phyloP scores from a whole-genome alignment of 176 grass and related monocot genomes.

The Thinopyrum elongatum region DNA sequence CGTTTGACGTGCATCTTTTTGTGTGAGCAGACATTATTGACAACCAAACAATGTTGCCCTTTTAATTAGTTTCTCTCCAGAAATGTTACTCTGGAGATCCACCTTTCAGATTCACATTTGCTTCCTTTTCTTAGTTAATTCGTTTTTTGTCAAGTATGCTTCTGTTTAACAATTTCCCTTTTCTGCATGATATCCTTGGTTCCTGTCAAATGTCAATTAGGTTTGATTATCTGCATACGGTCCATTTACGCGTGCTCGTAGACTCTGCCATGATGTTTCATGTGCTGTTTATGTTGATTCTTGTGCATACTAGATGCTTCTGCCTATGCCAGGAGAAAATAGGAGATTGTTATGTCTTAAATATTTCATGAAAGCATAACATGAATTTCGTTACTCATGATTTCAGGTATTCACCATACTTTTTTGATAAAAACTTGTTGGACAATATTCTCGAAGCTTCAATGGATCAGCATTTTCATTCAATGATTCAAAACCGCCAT shows the following conservation, averaged over 20 bases:
- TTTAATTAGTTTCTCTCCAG: neutral
- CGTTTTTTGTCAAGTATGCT: neutral
- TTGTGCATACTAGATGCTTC: neutral
- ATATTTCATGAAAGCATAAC: constrained; percentile 4
- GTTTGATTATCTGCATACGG: neutral
- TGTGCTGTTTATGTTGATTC: neutral
- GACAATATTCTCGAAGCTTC: constrained; percentile 98
- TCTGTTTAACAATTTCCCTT: neutral
- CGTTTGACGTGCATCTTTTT: constrained; percentile 3
- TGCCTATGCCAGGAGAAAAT: neutral
- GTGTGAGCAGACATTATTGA: neutral
- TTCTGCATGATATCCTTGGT: neutral
- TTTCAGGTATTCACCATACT: constrained; percentile 94
- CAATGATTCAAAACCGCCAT: constrained; percentile 39
- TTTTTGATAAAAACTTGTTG: constrained; percentile 92
- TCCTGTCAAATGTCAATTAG: neutral
- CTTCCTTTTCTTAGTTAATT: neutral
- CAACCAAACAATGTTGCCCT: neutral
- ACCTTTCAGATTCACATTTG: neutral
- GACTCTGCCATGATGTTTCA: neutral
- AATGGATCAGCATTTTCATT: constrained; percentile 89
- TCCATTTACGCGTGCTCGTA: neutral
- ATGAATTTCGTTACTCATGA: neutral
- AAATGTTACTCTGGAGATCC: neutral
- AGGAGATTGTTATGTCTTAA: neutral